phyloP scores from a whole-genome alignment of 192 early-diverging fungal genomes.

The Linderina pennispora region DNA sequence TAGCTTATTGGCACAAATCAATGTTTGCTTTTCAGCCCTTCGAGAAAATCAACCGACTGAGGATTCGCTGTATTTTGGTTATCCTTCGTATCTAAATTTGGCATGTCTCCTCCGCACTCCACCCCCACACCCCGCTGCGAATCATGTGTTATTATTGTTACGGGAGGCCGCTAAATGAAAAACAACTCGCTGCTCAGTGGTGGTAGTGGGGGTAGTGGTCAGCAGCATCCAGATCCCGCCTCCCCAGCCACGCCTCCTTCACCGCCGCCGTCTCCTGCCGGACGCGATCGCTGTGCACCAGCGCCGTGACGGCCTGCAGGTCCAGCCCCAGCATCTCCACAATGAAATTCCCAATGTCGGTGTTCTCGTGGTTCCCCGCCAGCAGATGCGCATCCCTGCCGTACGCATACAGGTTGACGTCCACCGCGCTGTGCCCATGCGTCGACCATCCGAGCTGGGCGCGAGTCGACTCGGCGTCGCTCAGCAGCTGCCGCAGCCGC shows the following conservation, averaged over 20 bases:
- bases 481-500: conserved; percentile 46
- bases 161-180: too few species aligned
- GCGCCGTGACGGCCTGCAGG: conserved; percentile 52
- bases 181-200: background rate
- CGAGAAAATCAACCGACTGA: too few species aligned
- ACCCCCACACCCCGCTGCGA: too few species aligned
- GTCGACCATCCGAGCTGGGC: conserved; percentile 76
- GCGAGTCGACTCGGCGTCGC: conserved; percentile 49
- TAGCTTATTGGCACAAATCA: too few species aligned
- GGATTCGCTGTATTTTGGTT: too few species aligned
- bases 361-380: conserved; percentile 84
- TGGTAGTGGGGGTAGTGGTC: conserved; percentile 25
- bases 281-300: conserved; percentile 43
- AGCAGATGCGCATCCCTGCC: conserved; percentile 56
- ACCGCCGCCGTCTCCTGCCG: conserved; percentile 21
- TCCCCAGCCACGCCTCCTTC: conserved; percentile 32
- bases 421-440: conserved; percentile 89
- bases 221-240: conserved; percentile 38
- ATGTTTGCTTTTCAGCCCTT: too few species aligned
- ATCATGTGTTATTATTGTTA: too few species aligned
- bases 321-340: conserved; percentile 54
- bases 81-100: too few species aligned
- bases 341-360: conserved; percentile 74
- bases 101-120: too few species aligned
- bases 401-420: conserved; percentile 91